Base-by-base conservation (phyloP, 2,329 filamentous ascomycete species). In the Aureobasidium lini region DNA sequence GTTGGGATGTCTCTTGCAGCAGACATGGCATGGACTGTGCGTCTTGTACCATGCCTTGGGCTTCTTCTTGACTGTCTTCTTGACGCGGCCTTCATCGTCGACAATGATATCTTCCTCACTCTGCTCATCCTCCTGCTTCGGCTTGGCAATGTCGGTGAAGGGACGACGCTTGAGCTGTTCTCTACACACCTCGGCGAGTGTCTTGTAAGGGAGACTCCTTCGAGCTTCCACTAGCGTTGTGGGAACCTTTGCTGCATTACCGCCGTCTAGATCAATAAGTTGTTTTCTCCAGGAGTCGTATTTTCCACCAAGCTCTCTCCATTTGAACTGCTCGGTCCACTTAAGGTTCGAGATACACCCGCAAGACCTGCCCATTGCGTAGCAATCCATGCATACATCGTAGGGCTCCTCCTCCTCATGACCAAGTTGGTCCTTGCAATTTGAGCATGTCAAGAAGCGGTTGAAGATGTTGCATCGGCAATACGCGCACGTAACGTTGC, bases 401-500 rank as follows among this genome's bases (percentile, higher is more conserved):
- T 97, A 99, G 0, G 89, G 89, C 68, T 97, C 85, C 34, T 86
- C 89, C 59, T 90, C 87, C 15, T 81, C 84, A 61, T 82, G 81
- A 10, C 82, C 77, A 18, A 89, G 78, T 50, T 80, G 77, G 37
- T 86, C 81, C 47, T 90, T 82, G 71, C 94, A 99, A 57, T 86
- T 83, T 61, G 90, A 90, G 76, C 94, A 99, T 3, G 92, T 96
- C 28, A 99, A 75, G 69, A 99, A 99, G 3, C 91, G 84, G 72
- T 99, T 99, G 80, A 97, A 97, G 59, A 99, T 95, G 69, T 97
- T 97, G 63, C 89, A 89, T 46, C 94, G 81, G 70, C 94, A 99
- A 73, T 96, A 99, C 3, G 93, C 93, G 72, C 94, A 99, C 6
- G 91, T 96, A 50, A 99, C 85, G 68, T 91, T 93, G 60, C 90